These are phyloP conservation scores for Sporisorium iseilematis-ciliati DNA, from an alignment of 1,284 basidiomycete species.

Conservation along the genomic window DNA sequence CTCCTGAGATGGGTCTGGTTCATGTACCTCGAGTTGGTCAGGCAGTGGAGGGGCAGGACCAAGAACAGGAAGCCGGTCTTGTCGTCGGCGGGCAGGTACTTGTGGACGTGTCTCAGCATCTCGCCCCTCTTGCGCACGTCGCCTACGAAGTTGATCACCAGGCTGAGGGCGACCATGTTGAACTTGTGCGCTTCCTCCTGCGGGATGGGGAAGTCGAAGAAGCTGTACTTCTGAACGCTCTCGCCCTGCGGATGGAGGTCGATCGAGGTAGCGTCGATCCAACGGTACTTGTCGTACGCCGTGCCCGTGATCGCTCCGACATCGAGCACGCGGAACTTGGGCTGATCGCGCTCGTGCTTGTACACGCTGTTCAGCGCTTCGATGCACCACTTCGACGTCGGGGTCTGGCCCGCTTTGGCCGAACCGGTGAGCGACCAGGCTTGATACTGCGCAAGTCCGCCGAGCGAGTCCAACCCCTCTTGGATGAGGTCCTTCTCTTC, in stretches of 20 bases:
- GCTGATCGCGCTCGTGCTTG: conserved; percentile 34
- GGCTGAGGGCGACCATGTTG: conserved; percentile 70
- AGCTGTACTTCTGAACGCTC: conserved; percentile 68
- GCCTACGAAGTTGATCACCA: conserved; percentile 72
- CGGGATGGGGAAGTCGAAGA: conserved; percentile 69
- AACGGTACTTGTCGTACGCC: conserved; percentile 67
- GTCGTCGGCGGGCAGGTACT: conserved; percentile 45
- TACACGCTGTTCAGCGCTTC: conserved; percentile 51
- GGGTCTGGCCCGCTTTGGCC: conserved; percentile 44
- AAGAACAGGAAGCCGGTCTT: conserved; percentile 68
- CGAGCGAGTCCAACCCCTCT: conserved; percentile 50
- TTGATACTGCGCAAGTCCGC: conserved; percentile 65
- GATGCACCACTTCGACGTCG: conserved; percentile 64
- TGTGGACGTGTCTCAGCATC: conserved; percentile 64
- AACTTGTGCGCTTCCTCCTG: conserved; percentile 48
- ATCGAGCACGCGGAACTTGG: conserved; percentile 68
- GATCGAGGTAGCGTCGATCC: conserved; percentile 69
- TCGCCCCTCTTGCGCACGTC: conserved; percentile 67
- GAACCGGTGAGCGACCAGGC: conserved; percentile 57
- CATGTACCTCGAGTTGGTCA: conserved; percentile 70
- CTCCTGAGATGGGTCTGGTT: conserved; percentile 64
- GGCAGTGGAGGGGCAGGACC: conserved; percentile 71
- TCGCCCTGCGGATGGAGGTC: conserved; percentile 70
- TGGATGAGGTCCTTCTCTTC: conserved; percentile 49
- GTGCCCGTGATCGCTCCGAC: conserved; percentile 71